Base-by-base conservation (phyloP, 305 asterid genomes). In the Solanum hybrid region DNA sequence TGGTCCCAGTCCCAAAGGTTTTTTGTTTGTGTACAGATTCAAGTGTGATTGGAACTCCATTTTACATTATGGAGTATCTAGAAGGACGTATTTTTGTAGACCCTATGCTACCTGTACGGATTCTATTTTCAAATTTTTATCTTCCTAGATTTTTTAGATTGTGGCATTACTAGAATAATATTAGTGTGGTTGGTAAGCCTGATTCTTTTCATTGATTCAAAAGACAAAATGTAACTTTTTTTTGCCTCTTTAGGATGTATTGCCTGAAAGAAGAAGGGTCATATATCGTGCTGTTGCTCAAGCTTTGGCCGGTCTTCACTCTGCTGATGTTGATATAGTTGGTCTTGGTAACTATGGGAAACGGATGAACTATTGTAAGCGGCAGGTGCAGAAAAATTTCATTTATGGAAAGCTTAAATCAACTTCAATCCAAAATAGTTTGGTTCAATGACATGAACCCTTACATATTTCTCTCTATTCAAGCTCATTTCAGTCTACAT, bases 1-100 rank as follows among this genome's bases (percentile, higher is more conserved):
- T 90, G 92, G 98, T 97, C 89, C 99, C 99, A 1, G 99, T 96
- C 89, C 99, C 99, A 35, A 96, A 95, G 92, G 99, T 96, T 26
- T 96, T 91, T 93, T 97, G 97, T 92, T 92, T 97, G 92, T 96
- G 99, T 94, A 94, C 94, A 6, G 98, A 97, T 90, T 91, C 98
- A 35, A 95, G 94, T 83, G 95, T 97, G 90, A 95, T 97, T 29
- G 99, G 99, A 88, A 97, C 99, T 74, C 97, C 99, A 34, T 97
- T 97, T 92, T 97, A 97, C 95, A 95, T 97, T 89, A 97, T 96
- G 99, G 99, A 96, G 94, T 96, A 93, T 91, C 91, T 97, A 36
- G 98, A 96, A 93, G 99, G 98, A 78, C 99, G 98, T 89, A 96
- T 97, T 88, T 97, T 91, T 89, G 79, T 97, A 24, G 95, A 97